These are phyloP conservation scores for Tetraselmis striata DNA, from an alignment of 139 green algal genomes.

Conservation along the genomic window DNA sequence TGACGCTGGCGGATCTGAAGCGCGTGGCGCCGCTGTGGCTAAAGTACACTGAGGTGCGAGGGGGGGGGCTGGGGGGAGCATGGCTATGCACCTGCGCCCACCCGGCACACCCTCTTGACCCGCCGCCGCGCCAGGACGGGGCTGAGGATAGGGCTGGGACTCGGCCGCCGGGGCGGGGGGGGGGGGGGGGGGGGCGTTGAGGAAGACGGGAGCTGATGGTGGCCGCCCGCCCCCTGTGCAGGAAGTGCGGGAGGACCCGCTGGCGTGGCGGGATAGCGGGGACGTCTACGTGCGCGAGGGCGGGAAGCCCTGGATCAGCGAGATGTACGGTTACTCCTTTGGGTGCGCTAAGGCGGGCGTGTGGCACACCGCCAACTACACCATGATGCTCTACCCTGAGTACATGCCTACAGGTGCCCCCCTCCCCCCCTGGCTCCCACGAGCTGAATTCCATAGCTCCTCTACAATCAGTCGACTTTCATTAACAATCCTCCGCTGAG, in stretches of 20 bases:
- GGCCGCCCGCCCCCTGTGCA: too few relatives aligned
- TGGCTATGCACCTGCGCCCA: too few relatives aligned
- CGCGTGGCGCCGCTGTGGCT: constrained; percentile 67
- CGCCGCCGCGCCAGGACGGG: too few relatives aligned
- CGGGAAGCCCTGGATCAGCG: constrained; percentile 74
- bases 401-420: constrained; percentile 40
- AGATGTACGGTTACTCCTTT: constrained; percentile 88
- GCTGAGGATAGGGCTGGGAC: too few relatives aligned
- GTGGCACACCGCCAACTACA: constrained; percentile 66
- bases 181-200: too few relatives aligned
- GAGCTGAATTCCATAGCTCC: neutral
- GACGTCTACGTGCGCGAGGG: constrained; percentile 56
- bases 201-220: too few relatives aligned
- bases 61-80: too few relatives aligned
- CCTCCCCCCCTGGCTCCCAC: constrained; percentile 11
- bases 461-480: neutral
- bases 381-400: constrained; percentile 75
- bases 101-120: too few relatives aligned
- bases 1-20: constrained; percentile 73
- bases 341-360: constrained; percentile 59
- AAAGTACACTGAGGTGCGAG: constrained; percentile 64
- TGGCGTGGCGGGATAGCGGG: constrained; percentile 23
- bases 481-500: neutral
- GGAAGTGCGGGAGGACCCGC: constrained; percentile 53
- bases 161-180: too few relatives aligned